These are phyloP conservation scores for Brassica balearica DNA, from an alignment of 441 rosid genomes.

Conservation along the genomic window DNA sequence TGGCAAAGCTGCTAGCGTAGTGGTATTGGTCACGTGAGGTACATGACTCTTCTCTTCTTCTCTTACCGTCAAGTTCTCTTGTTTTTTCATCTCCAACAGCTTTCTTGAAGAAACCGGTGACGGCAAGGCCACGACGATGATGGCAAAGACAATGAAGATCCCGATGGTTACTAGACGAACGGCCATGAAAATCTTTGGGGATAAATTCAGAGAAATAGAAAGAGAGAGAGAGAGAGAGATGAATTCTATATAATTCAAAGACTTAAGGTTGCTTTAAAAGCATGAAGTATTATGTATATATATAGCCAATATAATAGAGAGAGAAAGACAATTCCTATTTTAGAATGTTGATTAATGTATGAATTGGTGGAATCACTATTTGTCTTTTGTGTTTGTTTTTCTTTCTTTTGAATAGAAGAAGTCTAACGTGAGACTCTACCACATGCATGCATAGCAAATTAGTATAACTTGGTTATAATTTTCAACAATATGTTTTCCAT, in stretches of 20 bases:
- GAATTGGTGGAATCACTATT: constrained; percentile 31
- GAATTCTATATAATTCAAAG: constrained; percentile 8
- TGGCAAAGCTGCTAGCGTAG: constrained; percentile 60
- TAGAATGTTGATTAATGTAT: constrained; percentile 32
- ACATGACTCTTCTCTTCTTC: constrained; percentile 38
- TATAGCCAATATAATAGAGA: constrained; percentile 32
- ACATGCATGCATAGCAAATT: constrained; percentile 36
- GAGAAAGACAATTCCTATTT: constrained; percentile 29
- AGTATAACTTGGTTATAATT: constrained; percentile 27
- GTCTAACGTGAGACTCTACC: constrained; percentile 30
- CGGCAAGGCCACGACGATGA: constrained; percentile 29
- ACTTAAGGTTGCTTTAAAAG: constrained; percentile 15
- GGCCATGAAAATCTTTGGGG: constrained; percentile 38
- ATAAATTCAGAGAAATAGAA: constrained; percentile 1
- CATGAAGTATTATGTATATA: constrained; percentile 29
- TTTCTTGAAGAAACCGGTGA: constrained; percentile 53
- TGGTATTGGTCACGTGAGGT: constrained; percentile 49
- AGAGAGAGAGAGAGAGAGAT: constrained; percentile 12
- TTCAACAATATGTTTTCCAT: constrained; percentile 28
- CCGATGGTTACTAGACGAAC: constrained; percentile 27
- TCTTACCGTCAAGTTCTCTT: constrained; percentile 32
- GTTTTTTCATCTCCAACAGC: constrained; percentile 37
- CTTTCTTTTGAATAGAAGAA: constrained; percentile 16
- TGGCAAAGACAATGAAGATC: constrained; percentile 28
- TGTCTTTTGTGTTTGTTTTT: constrained; percentile 18